Evolutionary conservation across 2,329 filamentous ascomycete genomes (phyloP).

Genomic region (Penicillium frequentans): DNA sequence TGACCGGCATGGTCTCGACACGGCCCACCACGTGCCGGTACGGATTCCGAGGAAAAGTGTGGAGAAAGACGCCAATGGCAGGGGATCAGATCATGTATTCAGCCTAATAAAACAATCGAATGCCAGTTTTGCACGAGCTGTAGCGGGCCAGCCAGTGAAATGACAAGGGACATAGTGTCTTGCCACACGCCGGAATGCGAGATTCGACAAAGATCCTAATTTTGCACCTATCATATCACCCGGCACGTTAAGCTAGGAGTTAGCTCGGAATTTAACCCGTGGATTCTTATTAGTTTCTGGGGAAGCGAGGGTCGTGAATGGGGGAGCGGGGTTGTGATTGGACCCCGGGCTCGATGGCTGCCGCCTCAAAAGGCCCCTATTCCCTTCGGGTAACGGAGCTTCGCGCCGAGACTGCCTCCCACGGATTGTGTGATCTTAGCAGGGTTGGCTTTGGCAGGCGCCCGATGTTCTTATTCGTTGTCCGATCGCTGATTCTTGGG

Average conservation of each 20-base stretch:
- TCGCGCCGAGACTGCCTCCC: neutral
- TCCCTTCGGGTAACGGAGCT: conserved; percentile 15
- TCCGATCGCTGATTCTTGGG: neutral
- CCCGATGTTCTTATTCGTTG: neutral
- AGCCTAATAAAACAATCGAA: neutral
- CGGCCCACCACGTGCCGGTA: conserved; percentile 4
- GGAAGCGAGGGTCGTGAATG: conserved; percentile 8
- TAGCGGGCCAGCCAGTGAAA: neutral
- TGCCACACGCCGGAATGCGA: conserved; percentile 8
- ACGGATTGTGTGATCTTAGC: neutral
- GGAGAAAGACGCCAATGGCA: conserved; percentile 5
- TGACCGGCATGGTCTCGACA: neutral
- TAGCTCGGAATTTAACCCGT: conserved; percentile 1
- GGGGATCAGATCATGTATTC: conserved; percentile 7
- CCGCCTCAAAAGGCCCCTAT: conserved; percentile 13
- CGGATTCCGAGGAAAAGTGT: conserved; percentile 3
- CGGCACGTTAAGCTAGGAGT: neutral
- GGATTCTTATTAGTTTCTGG: conserved; percentile 8
- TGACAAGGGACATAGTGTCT: conserved; percentile 1
- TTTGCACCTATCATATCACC: conserved; percentile 18
- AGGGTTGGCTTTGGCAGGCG: neutral
- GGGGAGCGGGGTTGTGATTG: conserved; percentile 7
- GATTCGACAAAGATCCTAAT: neutral
- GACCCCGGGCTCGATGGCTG: neutral
- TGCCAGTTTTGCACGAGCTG: neutral